Evolutionary conservation across 2,329 filamentous ascomycete genomes (phyloP).

Genomic region (Colletotrichum cuscutae): DNA sequence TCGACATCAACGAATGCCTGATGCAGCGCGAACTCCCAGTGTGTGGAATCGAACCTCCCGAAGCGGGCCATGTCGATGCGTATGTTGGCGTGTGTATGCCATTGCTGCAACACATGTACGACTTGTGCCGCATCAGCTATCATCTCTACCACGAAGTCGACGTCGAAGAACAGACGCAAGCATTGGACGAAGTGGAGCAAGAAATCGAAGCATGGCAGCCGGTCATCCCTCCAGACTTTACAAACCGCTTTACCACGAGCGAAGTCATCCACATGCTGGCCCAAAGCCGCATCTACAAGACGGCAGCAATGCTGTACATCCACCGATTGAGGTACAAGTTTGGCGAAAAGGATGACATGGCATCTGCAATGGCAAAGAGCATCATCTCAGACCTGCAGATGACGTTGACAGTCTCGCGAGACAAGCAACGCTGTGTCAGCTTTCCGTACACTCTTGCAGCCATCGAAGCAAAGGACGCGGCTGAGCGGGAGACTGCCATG

Average conservation of each 20-base stretch:
- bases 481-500: slow-evolving; percentile 24
- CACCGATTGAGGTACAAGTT: slow-evolving; percentile 39
- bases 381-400: slow-evolving; percentile 40
- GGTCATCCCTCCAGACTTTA: slow-evolving; percentile 37
- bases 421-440: slow-evolving; percentile 36
- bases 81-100: slow-evolving; percentile 40
- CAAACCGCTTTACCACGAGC: slow-evolving; percentile 29
- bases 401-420: slow-evolving; percentile 34
- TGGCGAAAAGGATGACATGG: slow-evolving; percentile 35
- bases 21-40: slow-evolving; percentile 38
- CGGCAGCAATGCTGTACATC: slow-evolving; percentile 38
- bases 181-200: slow-evolving; percentile 32
- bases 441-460: slow-evolving; percentile 40
- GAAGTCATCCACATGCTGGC: slow-evolving; percentile 44
- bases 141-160: slow-evolving; percentile 29
- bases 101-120: slow-evolving; percentile 40
- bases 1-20: slow-evolving; percentile 41
- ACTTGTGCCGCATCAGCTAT: slow-evolving; percentile 39
- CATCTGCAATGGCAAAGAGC: slow-evolving; percentile 35
- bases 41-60: slow-evolving; percentile 33
- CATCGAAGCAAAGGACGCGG: slow-evolving; percentile 36
- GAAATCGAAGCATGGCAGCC: slow-evolving; percentile 38
- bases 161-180: slow-evolving; percentile 18
- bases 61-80: slow-evolving; percentile 38
- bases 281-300: slow-evolving; percentile 40